A percentile compares a stretch with the other conserved stretches of the same genome.
phyloP scores from a whole-genome alignment of 345 rosid genomes.

The Turritis glabra region DNA sequence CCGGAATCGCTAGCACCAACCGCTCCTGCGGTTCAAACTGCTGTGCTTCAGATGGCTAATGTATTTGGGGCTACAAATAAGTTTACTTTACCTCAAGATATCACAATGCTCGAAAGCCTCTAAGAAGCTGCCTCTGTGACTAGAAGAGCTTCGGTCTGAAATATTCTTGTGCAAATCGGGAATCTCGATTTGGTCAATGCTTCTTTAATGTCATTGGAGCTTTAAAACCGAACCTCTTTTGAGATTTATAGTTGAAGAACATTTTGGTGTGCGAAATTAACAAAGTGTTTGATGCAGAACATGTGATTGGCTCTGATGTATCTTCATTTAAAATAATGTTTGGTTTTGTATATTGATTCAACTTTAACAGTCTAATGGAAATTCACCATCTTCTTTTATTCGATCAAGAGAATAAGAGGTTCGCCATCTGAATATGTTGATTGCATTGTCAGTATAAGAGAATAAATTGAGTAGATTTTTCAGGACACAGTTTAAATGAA shows the following conservation, averaged over 20 bases:
- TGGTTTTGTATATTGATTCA: conserved; percentile 2
- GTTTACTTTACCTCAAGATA: conserved; percentile 58
- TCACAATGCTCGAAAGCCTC: conserved; percentile 21
- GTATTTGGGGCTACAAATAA: conserved; percentile 54
- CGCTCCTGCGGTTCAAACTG: conserved; percentile 44
- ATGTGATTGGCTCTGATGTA: conserved; percentile 21
- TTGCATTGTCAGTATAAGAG: not conserved
- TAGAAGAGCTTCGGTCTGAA: not conserved
- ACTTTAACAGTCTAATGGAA: not conserved
- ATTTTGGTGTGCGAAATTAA: conserved; percentile 14
- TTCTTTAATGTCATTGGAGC: not conserved
- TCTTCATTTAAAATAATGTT: not conserved
- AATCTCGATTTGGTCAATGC: conserved; percentile 24
- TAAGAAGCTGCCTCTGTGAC: conserved; percentile 30
- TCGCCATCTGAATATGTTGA: not conserved
- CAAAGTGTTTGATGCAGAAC: conserved; percentile 3
- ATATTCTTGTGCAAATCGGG: conserved; percentile 18
- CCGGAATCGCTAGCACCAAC: conserved; percentile 56
- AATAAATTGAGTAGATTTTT: not conserved
- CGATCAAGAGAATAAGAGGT: not conserved
- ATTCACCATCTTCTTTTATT: not conserved
- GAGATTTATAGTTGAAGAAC: conserved; percentile 16
- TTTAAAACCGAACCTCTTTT: conserved; percentile 8
- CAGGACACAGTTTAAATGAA: not conserved
- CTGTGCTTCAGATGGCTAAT: conserved; percentile 62